Base-by-base conservation (phyloP, 2,329 filamentous ascomycete species). In the Aspergillus fructus region DNA sequence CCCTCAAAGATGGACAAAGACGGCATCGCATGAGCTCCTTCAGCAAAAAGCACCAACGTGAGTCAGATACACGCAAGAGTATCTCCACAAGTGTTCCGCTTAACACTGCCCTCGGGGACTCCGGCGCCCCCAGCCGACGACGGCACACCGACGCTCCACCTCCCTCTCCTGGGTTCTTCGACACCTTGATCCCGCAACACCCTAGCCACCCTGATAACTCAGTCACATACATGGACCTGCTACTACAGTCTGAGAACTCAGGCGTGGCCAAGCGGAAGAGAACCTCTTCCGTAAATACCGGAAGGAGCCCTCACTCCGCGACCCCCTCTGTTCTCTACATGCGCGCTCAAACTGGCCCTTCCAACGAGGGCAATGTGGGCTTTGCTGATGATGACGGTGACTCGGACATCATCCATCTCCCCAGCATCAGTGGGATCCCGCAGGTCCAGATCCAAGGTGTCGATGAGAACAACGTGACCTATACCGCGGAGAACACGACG, bases 121-220 rank as follows among this genome's bases (percentile, higher is more conserved):
- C 17, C 6, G 9, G 59, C 30, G 61, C 66, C 17, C 47, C 64
- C 30, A 51, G 61, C 42, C 70, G 67, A 55, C 69, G 75, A 59
- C 68, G 75, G 53, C 75, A 77, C 62, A 77, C 75, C 13, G 75
- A 76, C 52, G 74, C 74, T 24, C 73, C 74, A 17, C 65, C 68
- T n/a, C 71, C 73, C 4, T 70, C 70, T 7, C 61, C 67, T 5
- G 64, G 62, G 3, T 64, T 74, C 51, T 53, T 74, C 30, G 64
- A 68, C 13, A 61, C 65, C 15, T 45, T 64, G 21, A 55, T 61
- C 21, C 43, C 59, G 9, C 56, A 51, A 12, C 46, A 62, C 23
- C 49, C 58, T 9, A 43, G 11, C 6, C 9, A 55, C 4, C 40
- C 53, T 15, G 53, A 59, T 19, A 61, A 70, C 17, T 62, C 61